A percentile compares a stretch with the other conserved stretches of the same genome.
phyloP scores from a whole-genome alignment of 1,284 basidiomycete genomes.

The Porogramme epimiltina region DNA sequence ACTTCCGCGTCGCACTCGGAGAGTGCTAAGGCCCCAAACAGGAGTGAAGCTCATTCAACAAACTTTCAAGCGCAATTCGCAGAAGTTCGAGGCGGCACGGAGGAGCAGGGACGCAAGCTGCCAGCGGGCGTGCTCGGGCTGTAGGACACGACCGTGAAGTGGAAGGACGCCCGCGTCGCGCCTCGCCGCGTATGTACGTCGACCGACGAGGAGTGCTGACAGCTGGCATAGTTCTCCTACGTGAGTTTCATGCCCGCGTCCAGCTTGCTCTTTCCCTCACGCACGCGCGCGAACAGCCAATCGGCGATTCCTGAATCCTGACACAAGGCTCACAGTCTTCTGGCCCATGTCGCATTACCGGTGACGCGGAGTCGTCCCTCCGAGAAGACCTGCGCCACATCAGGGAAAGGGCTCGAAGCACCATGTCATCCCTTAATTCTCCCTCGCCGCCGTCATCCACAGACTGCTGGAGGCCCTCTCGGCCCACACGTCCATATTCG shows the following conservation, averaged over 20 bases:
- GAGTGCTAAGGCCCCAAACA: conserved; percentile 21
- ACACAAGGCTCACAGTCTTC: conserved; percentile 21
- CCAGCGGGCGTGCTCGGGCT: conserved; percentile 22
- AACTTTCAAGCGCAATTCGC: conserved; percentile 21
- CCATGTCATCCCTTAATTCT: conserved; percentile 16
- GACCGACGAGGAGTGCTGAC: conserved; percentile 30
- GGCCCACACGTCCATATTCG: no score
- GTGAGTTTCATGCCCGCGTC: conserved; percentile 12
- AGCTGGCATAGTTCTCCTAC: conserved; percentile 26
- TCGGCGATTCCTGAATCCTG: conserved; percentile 8
- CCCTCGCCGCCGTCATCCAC: conserved; percentile 20
- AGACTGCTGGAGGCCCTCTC: no score
- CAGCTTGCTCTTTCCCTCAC: conserved; percentile 1
- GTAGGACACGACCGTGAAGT: conserved; percentile 20
- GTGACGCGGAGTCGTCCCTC: conserved; percentile 24
- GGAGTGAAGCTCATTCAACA: conserved; percentile 24
- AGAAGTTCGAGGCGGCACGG: conserved; percentile 25
- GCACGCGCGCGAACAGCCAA: conserved; percentile 7
- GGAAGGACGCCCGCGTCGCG: conserved; percentile 18
- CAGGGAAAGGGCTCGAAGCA: conserved; percentile 13
- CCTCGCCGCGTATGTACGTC: no score
- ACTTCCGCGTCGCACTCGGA: conserved; percentile 25
- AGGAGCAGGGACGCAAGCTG: conserved; percentile 24
- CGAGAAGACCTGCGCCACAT: conserved; percentile 18
- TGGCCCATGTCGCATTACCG: conserved; percentile 19